Base-by-base conservation (phyloP, 176 grass and related monocot species). In the Lolium rigidum region DNA sequence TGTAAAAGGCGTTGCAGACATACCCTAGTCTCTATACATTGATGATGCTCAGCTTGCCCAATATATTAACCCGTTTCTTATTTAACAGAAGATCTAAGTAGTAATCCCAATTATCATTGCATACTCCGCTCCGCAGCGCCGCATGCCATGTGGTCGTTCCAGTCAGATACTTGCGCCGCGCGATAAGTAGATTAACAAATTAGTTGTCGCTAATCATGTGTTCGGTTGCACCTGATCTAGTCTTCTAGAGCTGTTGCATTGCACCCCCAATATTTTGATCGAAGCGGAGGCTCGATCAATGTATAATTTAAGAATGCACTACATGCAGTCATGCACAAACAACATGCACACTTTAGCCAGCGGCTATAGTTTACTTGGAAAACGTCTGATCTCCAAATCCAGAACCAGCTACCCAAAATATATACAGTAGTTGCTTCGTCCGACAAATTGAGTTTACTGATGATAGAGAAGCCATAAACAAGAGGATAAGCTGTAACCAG, bases 261-360 rank as follows among this genome's bases (percentile, higher is more conserved):
- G 22, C 22, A 55, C 3, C 4, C 16, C 15, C 12, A 1, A 37
- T 13, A 11, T 25, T 65, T 14, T 20, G 56, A 52, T 74, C n/a
- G 28, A 85, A 50, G 51, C 43, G 21, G 51, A 51, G 83, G 25
- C 78, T 89, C 83, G 25, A 78, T 89, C 83, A 41, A 86, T 70
- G 31, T 68, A 17, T 20, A 69, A 31, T 74, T 87, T 74, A 64
- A 85, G 46, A 28, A 76, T 4, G 10, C 2, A 15, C 12, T 14
- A 49, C 6, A 38, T 38, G n/a, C n/a, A n/a, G n/a, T n/a, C n/a
- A n/a, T n/a, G 58, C 25, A 82, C 20, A 68, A 39, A 13, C 12
- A 6, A 51, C 46, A 51, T 56, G 2, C 12, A 56, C 8, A 15
- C 67, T 37, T 83, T 83, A 67, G 79, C 43, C 78, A 80, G 61